Conservation (phyloP, 495 filamentous ascomycete species). For the Lichina pygmaea region DNA sequence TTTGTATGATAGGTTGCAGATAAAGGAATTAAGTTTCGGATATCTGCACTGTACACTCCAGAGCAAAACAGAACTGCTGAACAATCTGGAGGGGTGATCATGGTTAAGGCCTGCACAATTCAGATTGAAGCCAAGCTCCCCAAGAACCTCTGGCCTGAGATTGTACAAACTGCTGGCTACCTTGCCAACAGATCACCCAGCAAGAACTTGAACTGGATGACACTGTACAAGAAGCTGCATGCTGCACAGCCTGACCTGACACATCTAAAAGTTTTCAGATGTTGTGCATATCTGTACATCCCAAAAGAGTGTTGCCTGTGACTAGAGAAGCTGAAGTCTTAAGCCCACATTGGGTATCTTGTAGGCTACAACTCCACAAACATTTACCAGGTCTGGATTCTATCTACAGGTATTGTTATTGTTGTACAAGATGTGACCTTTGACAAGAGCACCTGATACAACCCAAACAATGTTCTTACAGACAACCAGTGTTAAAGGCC, state of each 20-base stretch:
- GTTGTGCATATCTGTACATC: not conserved
- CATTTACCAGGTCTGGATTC: conserved; percentile 10
- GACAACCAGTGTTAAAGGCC: too few relatives aligned
- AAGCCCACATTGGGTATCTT: conserved; percentile 10
- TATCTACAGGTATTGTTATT: conserved; percentile 1
- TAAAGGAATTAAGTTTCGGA: not conserved
- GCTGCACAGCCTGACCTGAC: not conserved
- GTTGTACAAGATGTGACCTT: conserved; percentile 1
- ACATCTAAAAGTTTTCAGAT: not conserved
- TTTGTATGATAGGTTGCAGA: not conserved
- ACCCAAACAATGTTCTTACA: not conserved
- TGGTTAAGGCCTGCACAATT: not conserved
- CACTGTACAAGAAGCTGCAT: conserved; percentile 1
- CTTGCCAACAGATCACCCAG: conserved; percentile 2
- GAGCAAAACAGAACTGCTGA: conserved; percentile 1
- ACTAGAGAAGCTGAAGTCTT: conserved; percentile 5
- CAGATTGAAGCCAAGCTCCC: not conserved
- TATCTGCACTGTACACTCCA: conserved; percentile 1
- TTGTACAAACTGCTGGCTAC: not conserved
- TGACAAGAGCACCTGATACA: not conserved
- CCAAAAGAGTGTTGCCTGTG: conserved; percentile 4
- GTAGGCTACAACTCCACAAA: conserved; percentile 11
- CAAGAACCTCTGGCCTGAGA: conserved; percentile 1
- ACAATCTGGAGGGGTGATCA: not conserved
- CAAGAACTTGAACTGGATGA: conserved; percentile 3